Base-by-base conservation (phyloP, 768 basidiomycete genomes). In the Suillus subaureus region DNA sequence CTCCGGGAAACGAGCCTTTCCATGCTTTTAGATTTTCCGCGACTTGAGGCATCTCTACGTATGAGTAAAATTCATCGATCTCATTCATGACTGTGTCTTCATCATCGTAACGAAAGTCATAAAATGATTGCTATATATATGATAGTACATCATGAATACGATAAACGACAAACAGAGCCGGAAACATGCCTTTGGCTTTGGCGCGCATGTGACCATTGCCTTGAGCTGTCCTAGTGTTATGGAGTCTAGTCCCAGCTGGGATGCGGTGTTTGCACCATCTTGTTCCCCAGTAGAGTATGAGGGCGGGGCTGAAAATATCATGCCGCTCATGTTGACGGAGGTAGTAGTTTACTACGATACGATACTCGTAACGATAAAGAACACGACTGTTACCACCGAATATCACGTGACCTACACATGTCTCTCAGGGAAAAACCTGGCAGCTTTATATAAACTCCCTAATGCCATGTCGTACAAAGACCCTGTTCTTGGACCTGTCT, bases 1-100 rank as follows among this genome's bases (percentile, higher is more conserved):
- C 92, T 77, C 87, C 87, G 37, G 83, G 79, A 74, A 92, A 96
- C 51, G 91, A 93, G 45, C 89, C 89, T 72, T 91, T 87, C 92
- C 94, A 97, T 54, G 93, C 91, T 72, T 89, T 90, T 68, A 93
- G 81, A 74, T 94, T 94, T 81, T 94, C 92, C 3, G 87, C 88
- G 26, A 95, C 90, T 74, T 96, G 93, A 0, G 92, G 87, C 87
- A 95, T 93, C 81, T 98, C 97, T 67, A 94, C 89, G 78, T 97
- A 99, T 26, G 94, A 94, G 78, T 97, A 99, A 79, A 99, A 98
- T 78, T 99, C 97, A 65, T 98, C 93, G 45, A 99, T 89, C 76
- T 99, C 97, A 71, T 92, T 91, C 85, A 97, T 90, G 23, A 98
- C 89, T 6, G 93, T 96, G 77, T 97, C 94, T 73, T 97, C 96